These are phyloP conservation scores for Galium porrigens DNA, from an alignment of 305 asterid species.

Conservation along the genomic window DNA sequence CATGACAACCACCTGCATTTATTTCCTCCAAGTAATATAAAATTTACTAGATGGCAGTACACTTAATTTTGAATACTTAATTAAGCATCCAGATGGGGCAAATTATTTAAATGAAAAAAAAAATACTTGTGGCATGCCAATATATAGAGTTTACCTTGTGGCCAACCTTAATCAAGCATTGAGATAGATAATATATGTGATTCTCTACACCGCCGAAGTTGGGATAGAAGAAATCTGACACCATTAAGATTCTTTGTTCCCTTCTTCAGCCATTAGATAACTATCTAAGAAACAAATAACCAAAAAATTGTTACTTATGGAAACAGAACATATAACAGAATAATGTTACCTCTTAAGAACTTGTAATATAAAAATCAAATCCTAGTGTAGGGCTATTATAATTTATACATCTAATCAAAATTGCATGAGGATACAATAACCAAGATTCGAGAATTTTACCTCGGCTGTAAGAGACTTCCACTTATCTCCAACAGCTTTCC, in stretches of 20 bases:
- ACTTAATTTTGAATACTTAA: neutral
- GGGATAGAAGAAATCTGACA: constrained; percentile 89
- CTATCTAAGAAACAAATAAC: neutral
- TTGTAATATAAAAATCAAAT: no score
- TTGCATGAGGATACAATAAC: neutral
- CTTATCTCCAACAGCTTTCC: neutral
- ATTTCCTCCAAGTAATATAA: constrained; percentile 3
- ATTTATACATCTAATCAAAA: neutral
- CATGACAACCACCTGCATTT: constrained; percentile 72
- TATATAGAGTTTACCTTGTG: constrained; percentile 45
- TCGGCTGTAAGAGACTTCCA: neutral
- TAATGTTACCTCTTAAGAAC: neutral
- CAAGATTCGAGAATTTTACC: no score
- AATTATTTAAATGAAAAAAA: neutral
- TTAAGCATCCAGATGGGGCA: neutral
- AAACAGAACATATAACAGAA: neutral
- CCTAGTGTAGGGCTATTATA: no score
- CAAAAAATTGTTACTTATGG: neutral
- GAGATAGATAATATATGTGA: constrained; percentile 85
- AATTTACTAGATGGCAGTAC: neutral
- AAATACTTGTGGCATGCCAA: neutral
- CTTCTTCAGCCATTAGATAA: constrained; percentile 33
- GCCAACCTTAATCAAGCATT: constrained; percentile 74
- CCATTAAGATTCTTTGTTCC: constrained; percentile 71
- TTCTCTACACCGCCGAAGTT: constrained; percentile 96